Evolutionary conservation across 2,329 filamentous ascomycete genomes (phyloP).

Genomic region (Lojkania enalia): DNA sequence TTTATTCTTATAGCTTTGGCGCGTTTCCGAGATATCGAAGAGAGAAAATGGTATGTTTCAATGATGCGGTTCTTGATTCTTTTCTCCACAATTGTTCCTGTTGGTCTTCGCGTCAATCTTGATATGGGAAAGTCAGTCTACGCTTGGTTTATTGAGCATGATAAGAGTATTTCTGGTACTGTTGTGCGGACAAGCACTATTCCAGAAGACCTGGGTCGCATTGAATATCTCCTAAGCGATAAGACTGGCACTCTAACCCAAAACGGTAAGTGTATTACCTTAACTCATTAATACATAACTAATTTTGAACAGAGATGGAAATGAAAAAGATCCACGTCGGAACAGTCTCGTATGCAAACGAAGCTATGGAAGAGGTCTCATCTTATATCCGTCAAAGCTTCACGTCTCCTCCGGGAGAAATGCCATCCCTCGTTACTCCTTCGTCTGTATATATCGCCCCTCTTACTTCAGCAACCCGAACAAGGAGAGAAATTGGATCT

Average conservation of each 20-base stretch:
- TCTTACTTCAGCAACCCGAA: conserved; percentile 71
- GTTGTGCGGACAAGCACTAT: conserved; percentile 97
- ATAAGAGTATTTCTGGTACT: conserved; percentile 85
- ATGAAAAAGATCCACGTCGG: conserved; percentile 98
- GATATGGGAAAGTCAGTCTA: conserved; percentile 98
- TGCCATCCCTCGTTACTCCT: conserved; percentile 66
- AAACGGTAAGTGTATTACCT: conserved; percentile 60
- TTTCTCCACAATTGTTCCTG: conserved; percentile 98
- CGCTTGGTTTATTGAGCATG: conserved; percentile 91
- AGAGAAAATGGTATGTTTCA: conserved; percentile 85
- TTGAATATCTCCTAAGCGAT: conserved; percentile 94
- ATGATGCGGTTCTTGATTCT: conserved; percentile 98
- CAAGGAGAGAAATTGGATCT: conserved; percentile 88
- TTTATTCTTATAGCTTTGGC: conserved; percentile 86
- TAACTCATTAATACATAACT: conserved; percentile 8
- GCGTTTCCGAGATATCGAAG: conserved; percentile 70
- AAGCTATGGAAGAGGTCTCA: conserved; percentile 96
- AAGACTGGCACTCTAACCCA: conserved; percentile 98
- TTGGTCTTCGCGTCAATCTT: conserved; percentile 92
- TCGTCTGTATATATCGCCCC: conserved; percentile 70
- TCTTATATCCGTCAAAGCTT: conserved; percentile 87
- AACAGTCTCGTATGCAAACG: conserved; percentile 96
- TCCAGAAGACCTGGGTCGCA: conserved; percentile 90
- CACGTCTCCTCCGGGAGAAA: conserved; percentile 47
- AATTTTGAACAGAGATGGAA: conserved; percentile 72